These are phyloP conservation scores for Termitomyces sp. DNA, from an alignment of 768 basidiomycete genomes.

Conservation along the genomic window DNA sequence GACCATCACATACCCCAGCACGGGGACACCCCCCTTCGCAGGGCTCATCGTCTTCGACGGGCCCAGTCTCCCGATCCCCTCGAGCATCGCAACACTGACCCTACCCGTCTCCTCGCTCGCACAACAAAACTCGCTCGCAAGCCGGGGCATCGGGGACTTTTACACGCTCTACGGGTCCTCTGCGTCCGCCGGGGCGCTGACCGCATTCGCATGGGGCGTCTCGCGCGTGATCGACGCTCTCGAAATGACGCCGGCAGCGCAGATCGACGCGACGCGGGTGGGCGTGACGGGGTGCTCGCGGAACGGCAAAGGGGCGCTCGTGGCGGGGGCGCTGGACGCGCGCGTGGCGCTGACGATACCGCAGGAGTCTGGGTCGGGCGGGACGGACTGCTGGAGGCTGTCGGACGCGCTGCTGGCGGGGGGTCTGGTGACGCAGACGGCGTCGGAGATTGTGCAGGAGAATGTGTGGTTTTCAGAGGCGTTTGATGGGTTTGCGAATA, in stretches of 20 bases:
- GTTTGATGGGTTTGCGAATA: constrained; percentile 42
- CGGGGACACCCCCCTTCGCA: constrained; percentile 37
- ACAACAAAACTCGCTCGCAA: constrained; percentile 32
- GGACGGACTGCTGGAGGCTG: constrained; percentile 53
- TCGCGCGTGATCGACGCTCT: constrained; percentile 56
- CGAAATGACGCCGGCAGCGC: constrained; percentile 36
- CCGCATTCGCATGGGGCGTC: constrained; percentile 56
- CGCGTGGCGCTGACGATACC: constrained; percentile 53
- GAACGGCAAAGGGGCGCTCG: constrained; percentile 53
- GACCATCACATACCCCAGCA: constrained; percentile 35
- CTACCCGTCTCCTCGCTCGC: constrained; percentile 50
- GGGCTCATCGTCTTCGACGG: constrained; percentile 46
- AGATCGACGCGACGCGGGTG: constrained; percentile 39
- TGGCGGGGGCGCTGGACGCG: constrained; percentile 50
- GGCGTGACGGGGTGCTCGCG: constrained; percentile 55
- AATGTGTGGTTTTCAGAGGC: constrained; percentile 55
- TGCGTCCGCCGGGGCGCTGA: constrained; percentile 44
- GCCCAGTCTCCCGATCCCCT: constrained; percentile 28
- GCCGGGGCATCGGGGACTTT: constrained; percentile 50
- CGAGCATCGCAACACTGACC: constrained; percentile 34
- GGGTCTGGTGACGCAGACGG: constrained; percentile 43
- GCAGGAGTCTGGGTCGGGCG: constrained; percentile 57
- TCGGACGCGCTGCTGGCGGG: constrained; percentile 38
- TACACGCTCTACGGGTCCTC: constrained; percentile 44
- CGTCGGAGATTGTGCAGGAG: constrained; percentile 49